These are phyloP conservation scores for Neocallimastix lanati DNA, from an alignment of 192 early-diverging fungal genomes.

Conservation along the genomic window DNA sequence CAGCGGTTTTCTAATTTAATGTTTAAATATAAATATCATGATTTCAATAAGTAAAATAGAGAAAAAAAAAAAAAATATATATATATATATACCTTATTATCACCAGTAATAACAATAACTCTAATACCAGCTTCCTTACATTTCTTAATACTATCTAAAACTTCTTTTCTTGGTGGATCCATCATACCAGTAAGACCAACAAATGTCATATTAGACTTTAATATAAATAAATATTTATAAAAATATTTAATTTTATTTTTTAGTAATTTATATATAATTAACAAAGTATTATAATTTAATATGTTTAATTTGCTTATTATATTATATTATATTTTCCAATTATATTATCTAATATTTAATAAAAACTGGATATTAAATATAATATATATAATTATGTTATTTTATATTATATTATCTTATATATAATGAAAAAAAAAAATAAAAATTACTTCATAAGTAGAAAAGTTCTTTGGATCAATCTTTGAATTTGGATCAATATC, in stretches of 20 bases:
- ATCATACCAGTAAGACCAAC: slow-evolving; percentile 89
- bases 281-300: too few species aligned
- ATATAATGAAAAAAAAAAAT: too few species aligned
- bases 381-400: slow-evolving; percentile 2
- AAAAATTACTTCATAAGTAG: slow-evolving; percentile 47
- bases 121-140: slow-evolving; percentile 90
- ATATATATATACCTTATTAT: slow-evolving; percentile 42
- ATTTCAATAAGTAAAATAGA: background rate
- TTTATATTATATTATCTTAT: too few species aligned
- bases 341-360: too few species aligned
- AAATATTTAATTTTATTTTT: background rate
- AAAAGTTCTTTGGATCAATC: slow-evolving; percentile 30
- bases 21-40: slow-evolving; percentile 40
- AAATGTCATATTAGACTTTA: slow-evolving; percentile 65
- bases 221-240: too few species aligned
- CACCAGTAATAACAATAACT: slow-evolving; percentile 96
- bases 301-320: too few species aligned
- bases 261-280: too few species aligned
- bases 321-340: too few species aligned
- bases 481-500: slow-evolving; percentile 40
- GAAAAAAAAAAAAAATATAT: background rate
- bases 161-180: slow-evolving; percentile 92
- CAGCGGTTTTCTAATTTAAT: slow-evolving; percentile 76
- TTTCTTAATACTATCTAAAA: slow-evolving; percentile 56
- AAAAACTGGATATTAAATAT: too few species aligned